Evolutionary conservation across 345 rosid species (phyloP), one percentile per base, ranked within the genome.

Genomic region (Moricandia moricandioides): DNA sequence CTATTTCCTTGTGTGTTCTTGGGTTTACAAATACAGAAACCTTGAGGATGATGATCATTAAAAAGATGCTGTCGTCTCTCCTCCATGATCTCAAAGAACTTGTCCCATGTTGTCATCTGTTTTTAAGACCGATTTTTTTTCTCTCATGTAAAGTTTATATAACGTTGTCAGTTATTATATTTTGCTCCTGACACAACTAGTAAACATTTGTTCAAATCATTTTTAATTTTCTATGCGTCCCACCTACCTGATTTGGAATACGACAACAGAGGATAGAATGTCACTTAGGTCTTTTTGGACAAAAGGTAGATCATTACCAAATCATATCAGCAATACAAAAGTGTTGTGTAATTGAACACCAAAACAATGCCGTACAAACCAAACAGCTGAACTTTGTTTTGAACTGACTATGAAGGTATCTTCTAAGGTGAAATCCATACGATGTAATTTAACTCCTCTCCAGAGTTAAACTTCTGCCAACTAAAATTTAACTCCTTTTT

Each of bases 1-100:
- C 1, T 89, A 87, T 65, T 85, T 70, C 65, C 65, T 85, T 5
- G 2, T 76, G 0, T 81, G 89, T 40, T 83, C 85, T 27, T 67
- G 58, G 76, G 9, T 69, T 30, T 88, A 80, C 62, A 65, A 65
- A 67, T 75, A 84, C 52, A 67, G 65, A 57, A 80, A 74, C 62
- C 16, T 55, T 52, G 34, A 17, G 29, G 37, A 5, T 30, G 57
- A 45, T 27, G 65, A 54, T n/a, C 72, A 33, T 9, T 54, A 57
- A 59, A 58, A 51, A 61, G 26, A 43, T 60, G 14, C 13, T 51
- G 10, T 17, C 4, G 21, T 51, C 56, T 16, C 56, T 16, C 56
- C 24, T 17, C 24, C 24, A 51, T 51, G 56, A 45, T 45, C 52
- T 45, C 52, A n/a, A 45, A 45, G 8, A 45, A 45, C 52, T 45